Evolutionary conservation across 1,284 basidiomycete species (phyloP).

Genomic region (Heterobasidion parviporum): DNA sequence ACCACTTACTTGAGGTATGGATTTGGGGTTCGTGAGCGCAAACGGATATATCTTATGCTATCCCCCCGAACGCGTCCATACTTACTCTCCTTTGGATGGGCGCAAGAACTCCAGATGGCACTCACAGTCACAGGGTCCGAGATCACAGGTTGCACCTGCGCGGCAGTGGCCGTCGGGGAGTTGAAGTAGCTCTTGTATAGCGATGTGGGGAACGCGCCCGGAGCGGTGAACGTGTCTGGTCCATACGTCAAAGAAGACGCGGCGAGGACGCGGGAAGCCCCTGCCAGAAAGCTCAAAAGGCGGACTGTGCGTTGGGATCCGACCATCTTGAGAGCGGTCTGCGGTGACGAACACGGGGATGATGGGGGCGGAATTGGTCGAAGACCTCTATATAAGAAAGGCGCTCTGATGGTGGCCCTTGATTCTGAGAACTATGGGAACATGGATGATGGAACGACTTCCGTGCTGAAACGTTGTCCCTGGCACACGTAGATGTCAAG

Average conservation of each 20-base stretch:
- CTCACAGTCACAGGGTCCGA: conserved; percentile 57
- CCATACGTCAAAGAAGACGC: conserved; percentile 12
- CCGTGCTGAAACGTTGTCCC: no score
- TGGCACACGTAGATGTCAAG: no score
- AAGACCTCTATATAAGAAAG: not conserved
- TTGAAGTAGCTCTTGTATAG: conserved; percentile 61
- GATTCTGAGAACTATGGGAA: not conserved
- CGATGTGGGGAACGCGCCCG: conserved; percentile 60
- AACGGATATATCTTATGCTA: conserved; percentile 51
- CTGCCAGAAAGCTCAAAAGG: not conserved
- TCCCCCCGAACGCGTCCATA: not conserved
- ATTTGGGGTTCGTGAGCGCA: conserved; percentile 49
- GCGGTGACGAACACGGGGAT: no score
- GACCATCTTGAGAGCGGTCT: not conserved
- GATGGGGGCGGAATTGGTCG: no score
- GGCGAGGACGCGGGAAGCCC: not conserved
- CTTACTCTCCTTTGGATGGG: not conserved
- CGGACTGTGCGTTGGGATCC: not conserved
- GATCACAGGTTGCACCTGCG: conserved; percentile 63
- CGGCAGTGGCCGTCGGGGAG: conserved; percentile 57
- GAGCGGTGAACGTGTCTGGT: conserved; percentile 46
- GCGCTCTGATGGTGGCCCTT: not conserved
- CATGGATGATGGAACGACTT: no score
- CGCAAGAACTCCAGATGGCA: not conserved
- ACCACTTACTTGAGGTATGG: conserved; percentile 36